Base-by-base conservation (phyloP, 305 asterid genomes). In the Euphrasia arctica region DNA sequence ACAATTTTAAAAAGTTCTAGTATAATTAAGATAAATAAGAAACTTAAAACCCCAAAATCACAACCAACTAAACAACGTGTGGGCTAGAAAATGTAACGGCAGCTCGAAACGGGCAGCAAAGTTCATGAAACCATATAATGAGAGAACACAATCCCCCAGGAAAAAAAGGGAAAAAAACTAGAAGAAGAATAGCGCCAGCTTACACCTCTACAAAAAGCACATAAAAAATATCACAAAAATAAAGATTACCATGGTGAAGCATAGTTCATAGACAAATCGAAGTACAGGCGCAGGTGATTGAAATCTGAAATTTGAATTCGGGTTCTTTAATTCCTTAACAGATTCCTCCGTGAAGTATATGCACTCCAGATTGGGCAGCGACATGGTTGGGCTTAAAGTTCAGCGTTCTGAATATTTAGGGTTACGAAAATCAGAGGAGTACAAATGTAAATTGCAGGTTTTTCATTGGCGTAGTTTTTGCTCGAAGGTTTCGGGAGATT, bases 221-320 rank as follows among this genome's bases (percentile, higher is more conserved):
- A 54, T 9, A 51, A 9, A 58, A 12, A 12, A 58, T 12, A 39
- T 9, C 36, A 7, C 15, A 29, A 58, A 47, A 14, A 31, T 18
- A 70, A 71, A 15, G 2, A 63, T 62, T 82, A 92, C 98, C 97
- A 77, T 62, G 58, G 74, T 66, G 84, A 76, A 85, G 82, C 95
- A 85, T 34, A 92, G 95, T 72, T 92, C 98, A 52, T 81, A 87
- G 47, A 92, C 88, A 71, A 89, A 92, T 31, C 95, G 95, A 59
- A 90, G 85, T 64, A 83, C 76, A 6, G 87, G 89, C 29, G 76
- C 82, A 2, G 89, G 82, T 41, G 76, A 62, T 48, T 95, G 72
- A 70, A 92, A 83, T 62, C 77, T 87, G 83, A 84, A 92, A 76
- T 62, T 80, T 14, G 83, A 69, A 77, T 85, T 89, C 12, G 91